Evolutionary conservation across 441 rosid species (phyloP).

Genomic region (Populus hybrid): DNA sequence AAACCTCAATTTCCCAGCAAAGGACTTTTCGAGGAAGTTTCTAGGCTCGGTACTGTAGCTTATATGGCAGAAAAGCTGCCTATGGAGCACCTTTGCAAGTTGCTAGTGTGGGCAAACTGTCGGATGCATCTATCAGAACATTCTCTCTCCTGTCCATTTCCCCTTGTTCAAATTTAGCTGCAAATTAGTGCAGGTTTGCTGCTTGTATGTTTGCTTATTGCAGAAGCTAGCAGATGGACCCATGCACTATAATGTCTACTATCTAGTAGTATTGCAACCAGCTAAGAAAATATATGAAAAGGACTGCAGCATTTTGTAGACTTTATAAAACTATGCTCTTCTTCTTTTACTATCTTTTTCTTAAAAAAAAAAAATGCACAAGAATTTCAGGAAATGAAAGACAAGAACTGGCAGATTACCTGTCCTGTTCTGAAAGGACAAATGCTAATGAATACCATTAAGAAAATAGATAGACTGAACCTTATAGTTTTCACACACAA

Average conservation of each 20-base stretch:
- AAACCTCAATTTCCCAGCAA: slow-evolving; percentile 20
- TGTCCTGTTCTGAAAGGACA: background rate
- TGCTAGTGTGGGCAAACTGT: background rate
- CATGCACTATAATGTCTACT: background rate
- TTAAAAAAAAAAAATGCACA: background rate
- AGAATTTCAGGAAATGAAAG: background rate
- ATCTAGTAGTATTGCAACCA: background rate
- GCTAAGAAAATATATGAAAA: background rate
- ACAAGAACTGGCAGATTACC: background rate
- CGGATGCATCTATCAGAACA: background rate
- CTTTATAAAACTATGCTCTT: background rate
- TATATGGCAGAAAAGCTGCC: background rate
- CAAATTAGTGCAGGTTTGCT: background rate
- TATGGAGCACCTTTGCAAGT: background rate
- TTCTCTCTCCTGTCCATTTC: background rate
- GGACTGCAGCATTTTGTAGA: background rate
- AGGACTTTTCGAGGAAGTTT: slow-evolving; percentile 17
- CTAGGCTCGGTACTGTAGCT: slow-evolving; percentile 2
- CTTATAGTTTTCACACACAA: background rate
- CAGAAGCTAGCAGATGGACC: background rate
- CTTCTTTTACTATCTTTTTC: background rate
- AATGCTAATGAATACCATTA: background rate
- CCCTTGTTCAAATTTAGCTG: background rate
- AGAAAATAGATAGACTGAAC: background rate
- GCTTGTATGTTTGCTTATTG: background rate